A percentile compares a stretch with the other conserved stretches of the same genome.
phyloP scores from a whole-genome alignment of 768 basidiomycete genomes.

The Cystofilobasidium ferigula region DNA sequence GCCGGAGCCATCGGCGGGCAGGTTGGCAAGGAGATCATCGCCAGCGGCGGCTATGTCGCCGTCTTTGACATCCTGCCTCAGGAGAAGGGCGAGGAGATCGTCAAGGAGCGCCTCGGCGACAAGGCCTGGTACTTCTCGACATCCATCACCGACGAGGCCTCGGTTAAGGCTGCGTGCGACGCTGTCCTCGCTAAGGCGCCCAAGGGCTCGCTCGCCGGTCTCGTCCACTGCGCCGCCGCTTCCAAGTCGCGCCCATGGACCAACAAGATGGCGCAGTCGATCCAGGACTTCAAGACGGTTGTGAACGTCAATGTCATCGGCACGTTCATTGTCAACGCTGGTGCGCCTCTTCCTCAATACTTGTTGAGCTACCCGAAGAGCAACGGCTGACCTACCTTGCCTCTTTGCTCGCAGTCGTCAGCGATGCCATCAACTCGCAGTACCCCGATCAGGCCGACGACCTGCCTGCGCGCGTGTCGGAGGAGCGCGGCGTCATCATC shows the following conservation, averaged over 20 bases:
- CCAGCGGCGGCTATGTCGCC: neutral
- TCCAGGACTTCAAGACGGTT: constrained; percentile 31
- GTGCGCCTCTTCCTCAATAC: no score
- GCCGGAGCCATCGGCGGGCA: no score
- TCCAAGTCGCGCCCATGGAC: neutral
- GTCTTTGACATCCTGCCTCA: constrained; percentile 34
- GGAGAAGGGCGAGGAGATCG: constrained; percentile 29
- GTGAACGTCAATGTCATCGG: constrained; percentile 23
- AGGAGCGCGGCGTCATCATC: constrained; percentile 36
- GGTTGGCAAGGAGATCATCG: no score
- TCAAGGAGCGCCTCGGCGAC: neutral
- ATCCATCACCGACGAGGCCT: constrained; percentile 31
- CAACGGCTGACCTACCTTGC: no score
- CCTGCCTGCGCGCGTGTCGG: constrained; percentile 19
- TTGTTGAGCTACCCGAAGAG: no score
- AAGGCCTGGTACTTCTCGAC: constrained; percentile 29
- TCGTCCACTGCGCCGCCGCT: constrained; percentile 28
- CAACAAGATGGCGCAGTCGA: constrained; percentile 20
- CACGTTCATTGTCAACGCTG: constrained; percentile 36
- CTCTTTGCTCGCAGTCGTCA: no score
- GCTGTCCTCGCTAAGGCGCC: neutral
- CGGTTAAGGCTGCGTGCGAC: constrained; percentile 27
- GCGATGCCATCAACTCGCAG: constrained; percentile 35
- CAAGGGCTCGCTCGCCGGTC: constrained; percentile 24
- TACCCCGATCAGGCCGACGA: constrained; percentile 26